Conservation (phyloP, 108 stramenopile species). For the Bacterosira constricta region DNA sequence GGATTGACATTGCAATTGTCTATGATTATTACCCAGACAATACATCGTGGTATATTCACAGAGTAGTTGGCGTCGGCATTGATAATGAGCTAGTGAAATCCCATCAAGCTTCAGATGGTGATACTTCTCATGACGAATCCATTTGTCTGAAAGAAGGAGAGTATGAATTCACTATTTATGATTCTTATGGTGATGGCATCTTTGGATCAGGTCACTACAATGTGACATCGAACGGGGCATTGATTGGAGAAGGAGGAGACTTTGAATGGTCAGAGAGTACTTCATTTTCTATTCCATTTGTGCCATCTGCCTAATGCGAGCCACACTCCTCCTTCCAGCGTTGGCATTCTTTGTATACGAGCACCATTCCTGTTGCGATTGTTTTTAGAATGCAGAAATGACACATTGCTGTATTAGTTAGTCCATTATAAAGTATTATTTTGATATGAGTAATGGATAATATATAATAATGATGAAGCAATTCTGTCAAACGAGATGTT, state of each 20-base stretch:
- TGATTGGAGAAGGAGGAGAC: background rate
- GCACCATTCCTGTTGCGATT: too few relatives aligned
- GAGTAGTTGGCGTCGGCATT: background rate
- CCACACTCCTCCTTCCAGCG: too few relatives aligned
- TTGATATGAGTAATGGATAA: too few relatives aligned
- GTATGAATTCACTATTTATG: constrained; percentile 5
- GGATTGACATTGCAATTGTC: background rate
- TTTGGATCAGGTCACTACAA: background rate
- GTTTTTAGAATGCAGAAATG: too few relatives aligned
- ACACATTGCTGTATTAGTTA: too few relatives aligned
- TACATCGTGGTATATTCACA: background rate
- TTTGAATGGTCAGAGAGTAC: background rate
- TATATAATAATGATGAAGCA: too few relatives aligned
- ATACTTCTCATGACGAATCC: background rate
- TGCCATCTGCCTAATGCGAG: too few relatives aligned
- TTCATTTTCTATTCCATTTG: background rate
- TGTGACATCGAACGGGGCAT: background rate
- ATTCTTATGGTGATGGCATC: background rate
- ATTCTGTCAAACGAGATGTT: too few relatives aligned
- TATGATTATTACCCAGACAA: background rate
- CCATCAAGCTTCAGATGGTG: background rate
- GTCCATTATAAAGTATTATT: too few relatives aligned
- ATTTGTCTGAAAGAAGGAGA: background rate
- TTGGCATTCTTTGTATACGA: too few relatives aligned
- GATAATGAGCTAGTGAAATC: background rate